phyloP scores from a whole-genome alignment of 2,329 filamentous ascomycete genomes.

The Corinectria fuckeliana region DNA sequence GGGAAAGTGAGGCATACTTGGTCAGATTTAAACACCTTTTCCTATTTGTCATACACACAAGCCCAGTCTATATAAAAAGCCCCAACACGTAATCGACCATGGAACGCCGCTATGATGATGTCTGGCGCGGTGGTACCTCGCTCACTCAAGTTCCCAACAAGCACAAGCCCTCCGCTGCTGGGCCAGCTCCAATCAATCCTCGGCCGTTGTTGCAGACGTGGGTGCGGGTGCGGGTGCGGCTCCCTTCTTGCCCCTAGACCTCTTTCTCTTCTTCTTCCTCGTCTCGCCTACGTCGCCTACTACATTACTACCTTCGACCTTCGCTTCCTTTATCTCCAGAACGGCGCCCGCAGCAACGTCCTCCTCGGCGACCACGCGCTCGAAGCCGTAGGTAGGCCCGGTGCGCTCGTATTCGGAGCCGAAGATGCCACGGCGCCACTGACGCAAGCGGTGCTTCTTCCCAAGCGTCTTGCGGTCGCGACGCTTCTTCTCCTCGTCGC shows the following conservation, averaged over 20 bases:
- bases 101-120: constrained; percentile 33
- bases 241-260: constrained; percentile 53
- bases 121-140: constrained; percentile 29
- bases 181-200: constrained; percentile 8
- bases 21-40: constrained; percentile 4
- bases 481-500: constrained; percentile 86
- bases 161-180: not conserved
- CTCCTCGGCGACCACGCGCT: constrained; percentile 44
- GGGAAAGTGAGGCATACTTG: no score
- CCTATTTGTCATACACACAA: constrained; percentile 15
- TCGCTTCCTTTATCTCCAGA: constrained; percentile 34
- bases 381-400: constrained; percentile 65
- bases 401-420: constrained; percentile 63
- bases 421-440: constrained; percentile 78
- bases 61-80: constrained; percentile 22
- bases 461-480: constrained; percentile 87
- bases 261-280: constrained; percentile 60
- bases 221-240: constrained; percentile 38
- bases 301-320: constrained; percentile 37
- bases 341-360: constrained; percentile 32
- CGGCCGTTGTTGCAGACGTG: constrained; percentile 34
- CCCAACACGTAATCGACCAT: constrained; percentile 20
- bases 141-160: constrained; percentile 15
- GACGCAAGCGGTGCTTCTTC: constrained; percentile 88
- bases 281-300: constrained; percentile 39